phyloP scores from a whole-genome alignment of 306 rosid genomes.

The Sindora glabra region DNA sequence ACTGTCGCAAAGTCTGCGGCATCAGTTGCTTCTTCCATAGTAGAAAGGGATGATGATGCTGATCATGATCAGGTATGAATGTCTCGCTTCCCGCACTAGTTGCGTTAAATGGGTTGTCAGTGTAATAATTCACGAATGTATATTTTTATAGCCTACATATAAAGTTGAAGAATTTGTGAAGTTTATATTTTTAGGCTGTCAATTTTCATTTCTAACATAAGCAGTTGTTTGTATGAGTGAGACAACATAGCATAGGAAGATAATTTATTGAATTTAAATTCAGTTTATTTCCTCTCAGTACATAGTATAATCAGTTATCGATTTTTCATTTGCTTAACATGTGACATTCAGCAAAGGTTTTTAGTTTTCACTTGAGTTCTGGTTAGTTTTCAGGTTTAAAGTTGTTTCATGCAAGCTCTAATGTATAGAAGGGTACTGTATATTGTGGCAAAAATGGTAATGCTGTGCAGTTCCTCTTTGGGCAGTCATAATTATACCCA shows the following conservation, averaged over 20 bases:
- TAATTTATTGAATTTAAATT: too few relatives aligned
- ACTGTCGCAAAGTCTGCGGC: conserved; percentile 93
- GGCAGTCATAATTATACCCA: not conserved
- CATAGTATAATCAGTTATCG: too few relatives aligned
- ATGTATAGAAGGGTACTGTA: too few relatives aligned
- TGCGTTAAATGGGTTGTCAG: too few relatives aligned
- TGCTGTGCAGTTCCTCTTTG: too few relatives aligned
- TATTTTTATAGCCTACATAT: not conserved
- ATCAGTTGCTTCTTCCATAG: conserved; percentile 83
- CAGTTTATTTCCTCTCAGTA: too few relatives aligned
- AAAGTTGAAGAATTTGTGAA: not conserved
- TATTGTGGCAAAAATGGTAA: too few relatives aligned
- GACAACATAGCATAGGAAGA: too few relatives aligned
- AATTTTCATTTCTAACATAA: conserved; percentile 3
- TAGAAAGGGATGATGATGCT: conserved; percentile 67
- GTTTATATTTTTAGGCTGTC: conserved; percentile 9
- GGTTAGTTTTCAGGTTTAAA: not conserved
- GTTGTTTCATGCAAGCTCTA: too few relatives aligned
- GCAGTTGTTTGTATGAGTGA: too few relatives aligned
- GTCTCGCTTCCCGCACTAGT: too few relatives aligned
- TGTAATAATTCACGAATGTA: too few relatives aligned
- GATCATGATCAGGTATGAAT: conserved; percentile 71
- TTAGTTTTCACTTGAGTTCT: not conserved
- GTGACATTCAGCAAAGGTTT: not conserved
- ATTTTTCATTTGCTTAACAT: not conserved